Conservation (phyloP, 228 moss, liverwort and hornwort genomes). For the Sphagnum magellanicum region DNA sequence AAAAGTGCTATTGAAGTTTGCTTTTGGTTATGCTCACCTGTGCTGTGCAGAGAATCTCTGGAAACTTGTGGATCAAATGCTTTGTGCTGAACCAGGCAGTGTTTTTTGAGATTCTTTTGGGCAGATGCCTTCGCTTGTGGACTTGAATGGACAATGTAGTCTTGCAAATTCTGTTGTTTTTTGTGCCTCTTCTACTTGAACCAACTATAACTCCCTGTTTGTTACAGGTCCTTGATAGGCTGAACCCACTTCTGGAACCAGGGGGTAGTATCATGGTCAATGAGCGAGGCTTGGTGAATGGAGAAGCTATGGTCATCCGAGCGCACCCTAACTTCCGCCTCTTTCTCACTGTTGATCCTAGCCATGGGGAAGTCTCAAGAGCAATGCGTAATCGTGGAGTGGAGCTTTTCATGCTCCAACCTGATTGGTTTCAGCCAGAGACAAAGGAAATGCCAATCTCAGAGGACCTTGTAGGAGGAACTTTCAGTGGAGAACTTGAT, state of each 20-base stretch:
- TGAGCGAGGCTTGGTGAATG: slow-evolving; percentile 85
- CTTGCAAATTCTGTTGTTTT: too few species aligned
- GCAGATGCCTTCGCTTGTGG: too few species aligned
- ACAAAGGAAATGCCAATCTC: slow-evolving; percentile 15
- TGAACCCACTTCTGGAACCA: slow-evolving; percentile 92
- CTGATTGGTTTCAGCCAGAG: slow-evolving; percentile 40
- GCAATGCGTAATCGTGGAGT: slow-evolving; percentile 98
- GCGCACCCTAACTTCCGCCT: slow-evolving; percentile 95
- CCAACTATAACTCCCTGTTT: too few species aligned
- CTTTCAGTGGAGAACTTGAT: slow-evolving; percentile 43
- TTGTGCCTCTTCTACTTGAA: too few species aligned
- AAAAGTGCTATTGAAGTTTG: not conserved
- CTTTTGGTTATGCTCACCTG: not conserved
- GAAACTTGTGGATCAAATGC: not conserved
- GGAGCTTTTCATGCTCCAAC: slow-evolving; percentile 79
- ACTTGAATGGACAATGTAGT: too few species aligned
- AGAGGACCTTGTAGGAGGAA: slow-evolving; percentile 32
- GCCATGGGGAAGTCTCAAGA: slow-evolving; percentile 88
- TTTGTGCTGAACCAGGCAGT: not conserved
- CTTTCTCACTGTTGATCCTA: slow-evolving; percentile 88
- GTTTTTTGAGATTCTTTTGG: too few species aligned
- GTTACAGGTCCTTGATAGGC: slow-evolving; percentile 88
- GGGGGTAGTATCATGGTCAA: slow-evolving; percentile 92
- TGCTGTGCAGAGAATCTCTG: not conserved
- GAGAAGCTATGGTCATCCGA: slow-evolving; percentile 78